A percentile compares a stretch with the other conserved stretches of the same genome.
These are phyloP conservation scores for Aquilaria malaccensis DNA, from an alignment of 345 rosid species.

Conservation along the genomic window DNA sequence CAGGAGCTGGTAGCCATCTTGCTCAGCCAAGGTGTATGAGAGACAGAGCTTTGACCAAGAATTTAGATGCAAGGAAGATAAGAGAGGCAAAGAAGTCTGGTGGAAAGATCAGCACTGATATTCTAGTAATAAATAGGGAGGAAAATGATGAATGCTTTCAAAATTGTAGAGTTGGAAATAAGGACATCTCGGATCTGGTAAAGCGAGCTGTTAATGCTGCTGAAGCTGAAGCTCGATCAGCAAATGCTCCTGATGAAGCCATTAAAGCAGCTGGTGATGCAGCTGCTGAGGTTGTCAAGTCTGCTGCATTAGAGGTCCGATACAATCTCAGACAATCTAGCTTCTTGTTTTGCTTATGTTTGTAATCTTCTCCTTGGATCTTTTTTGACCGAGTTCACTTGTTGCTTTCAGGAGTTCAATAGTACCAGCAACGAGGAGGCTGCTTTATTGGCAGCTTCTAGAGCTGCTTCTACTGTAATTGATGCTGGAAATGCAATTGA, in stretches of 20 bases:
- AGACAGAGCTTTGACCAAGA: slow-evolving; percentile 44
- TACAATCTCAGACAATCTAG: slow-evolving; percentile 4
- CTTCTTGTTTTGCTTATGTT: neutral
- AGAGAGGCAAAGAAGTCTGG: slow-evolving; percentile 39
- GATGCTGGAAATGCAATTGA: slow-evolving; percentile 83
- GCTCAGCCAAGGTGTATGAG: slow-evolving; percentile 38
- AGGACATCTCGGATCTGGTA: slow-evolving; percentile 69
- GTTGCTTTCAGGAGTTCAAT: slow-evolving; percentile 49
- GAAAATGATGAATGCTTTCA: slow-evolving; percentile 68
- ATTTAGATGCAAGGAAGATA: slow-evolving; percentile 40
- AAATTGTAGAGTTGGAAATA: slow-evolving; percentile 75
- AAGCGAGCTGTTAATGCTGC: slow-evolving; percentile 88
- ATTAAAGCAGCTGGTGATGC: slow-evolving; percentile 88
- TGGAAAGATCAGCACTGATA: slow-evolving; percentile 35
- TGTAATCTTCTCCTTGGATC: neutral
- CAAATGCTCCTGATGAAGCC: slow-evolving; percentile 80
- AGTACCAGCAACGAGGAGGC: slow-evolving; percentile 71
- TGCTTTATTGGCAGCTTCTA: slow-evolving; percentile 83
- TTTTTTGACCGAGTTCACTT: slow-evolving; percentile 3
- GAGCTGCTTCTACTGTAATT: slow-evolving; percentile 84
- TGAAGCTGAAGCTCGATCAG: slow-evolving; percentile 91
- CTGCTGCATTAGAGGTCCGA: slow-evolving; percentile 79
- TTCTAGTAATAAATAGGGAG: slow-evolving; percentile 48
- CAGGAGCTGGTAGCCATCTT: slow-evolving; percentile 54
- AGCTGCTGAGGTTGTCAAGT: slow-evolving; percentile 95